Conservation (phyloP, 2,329 filamentous ascomycete species). For the Epichloe sp. region DNA sequence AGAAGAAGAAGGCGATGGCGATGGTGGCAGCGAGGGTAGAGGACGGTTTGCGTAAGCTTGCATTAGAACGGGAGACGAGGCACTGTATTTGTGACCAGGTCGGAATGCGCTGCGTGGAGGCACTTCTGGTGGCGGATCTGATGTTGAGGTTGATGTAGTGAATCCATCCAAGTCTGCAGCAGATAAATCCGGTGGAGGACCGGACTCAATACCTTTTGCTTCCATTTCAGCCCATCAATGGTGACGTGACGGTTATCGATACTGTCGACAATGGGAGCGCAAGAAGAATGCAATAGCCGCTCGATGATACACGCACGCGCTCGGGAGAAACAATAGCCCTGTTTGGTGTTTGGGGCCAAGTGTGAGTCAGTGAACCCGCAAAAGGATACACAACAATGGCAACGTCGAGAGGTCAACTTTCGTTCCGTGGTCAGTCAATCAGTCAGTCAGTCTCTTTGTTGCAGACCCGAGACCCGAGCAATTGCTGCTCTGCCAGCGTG, state of each 20-base stretch:
- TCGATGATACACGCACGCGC: neutral
- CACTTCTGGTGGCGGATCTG: neutral
- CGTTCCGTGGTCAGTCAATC: neutral
- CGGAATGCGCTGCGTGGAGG: neutral
- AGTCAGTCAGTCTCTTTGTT: neutral
- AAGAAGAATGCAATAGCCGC: neutral
- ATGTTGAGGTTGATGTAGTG: neutral
- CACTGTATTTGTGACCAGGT: conserved; percentile 1
- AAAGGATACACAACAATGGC: neutral
- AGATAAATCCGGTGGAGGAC: neutral
- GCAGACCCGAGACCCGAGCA: no score
- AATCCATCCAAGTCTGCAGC: neutral
- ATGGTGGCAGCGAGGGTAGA: conserved; percentile 10
- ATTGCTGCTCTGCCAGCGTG: no score
- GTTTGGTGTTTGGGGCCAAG: neutral
- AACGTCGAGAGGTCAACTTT: neutral
- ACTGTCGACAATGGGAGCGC: neutral
- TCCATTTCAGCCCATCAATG: neutral
- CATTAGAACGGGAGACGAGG: conserved; percentile 5
- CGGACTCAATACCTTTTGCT: neutral
- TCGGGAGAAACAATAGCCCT: neutral
- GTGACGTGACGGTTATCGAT: neutral
- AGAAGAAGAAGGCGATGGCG: neutral
- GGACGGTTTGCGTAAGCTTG: conserved; percentile 10
- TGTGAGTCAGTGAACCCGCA: neutral